phyloP scores from a whole-genome alignment of 805 yeast species.

The Candida jianshihensis region DNA sequence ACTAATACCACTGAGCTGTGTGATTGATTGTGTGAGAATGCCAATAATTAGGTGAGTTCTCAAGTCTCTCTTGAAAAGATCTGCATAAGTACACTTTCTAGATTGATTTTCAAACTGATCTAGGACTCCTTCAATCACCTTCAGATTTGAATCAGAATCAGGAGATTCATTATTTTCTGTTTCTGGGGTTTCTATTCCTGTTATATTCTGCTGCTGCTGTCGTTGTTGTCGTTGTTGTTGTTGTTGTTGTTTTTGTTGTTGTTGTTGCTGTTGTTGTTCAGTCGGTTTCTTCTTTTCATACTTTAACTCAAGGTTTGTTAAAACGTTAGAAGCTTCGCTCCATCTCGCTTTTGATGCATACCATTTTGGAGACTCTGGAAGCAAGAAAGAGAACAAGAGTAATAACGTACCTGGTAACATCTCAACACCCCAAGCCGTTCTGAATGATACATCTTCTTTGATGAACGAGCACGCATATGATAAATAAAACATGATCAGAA shows the following conservation, averaged over 20 bases:
- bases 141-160: conserved; percentile 2
- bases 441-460: conserved; percentile 43
- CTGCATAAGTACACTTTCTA: conserved; percentile 22
- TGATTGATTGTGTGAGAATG: conserved; percentile 30
- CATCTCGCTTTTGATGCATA: conserved; percentile 32
- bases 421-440: conserved; percentile 59
- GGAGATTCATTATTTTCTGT: no score
- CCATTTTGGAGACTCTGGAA: conserved; percentile 60
- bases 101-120: conserved; percentile 19
- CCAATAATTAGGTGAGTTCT: conserved; percentile 33
- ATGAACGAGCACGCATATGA: conserved; percentile 39
- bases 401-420: conserved; percentile 44
- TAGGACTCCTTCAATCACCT: no score
- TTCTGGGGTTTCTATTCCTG: no score
- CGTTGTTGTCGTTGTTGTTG: no score
- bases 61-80: conserved; percentile 28
- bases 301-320: conserved; percentile 10
- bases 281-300: background rate
- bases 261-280: background rate
- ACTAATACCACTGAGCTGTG: conserved; percentile 40
- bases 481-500: conserved; percentile 46
- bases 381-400: conserved; percentile 29
- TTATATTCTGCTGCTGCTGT: no score
- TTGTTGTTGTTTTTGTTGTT: no score
- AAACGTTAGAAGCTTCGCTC: conserved; percentile 29